Conservation (phyloP, 345 rosid genomes). For the Brassica carinata region DNA sequence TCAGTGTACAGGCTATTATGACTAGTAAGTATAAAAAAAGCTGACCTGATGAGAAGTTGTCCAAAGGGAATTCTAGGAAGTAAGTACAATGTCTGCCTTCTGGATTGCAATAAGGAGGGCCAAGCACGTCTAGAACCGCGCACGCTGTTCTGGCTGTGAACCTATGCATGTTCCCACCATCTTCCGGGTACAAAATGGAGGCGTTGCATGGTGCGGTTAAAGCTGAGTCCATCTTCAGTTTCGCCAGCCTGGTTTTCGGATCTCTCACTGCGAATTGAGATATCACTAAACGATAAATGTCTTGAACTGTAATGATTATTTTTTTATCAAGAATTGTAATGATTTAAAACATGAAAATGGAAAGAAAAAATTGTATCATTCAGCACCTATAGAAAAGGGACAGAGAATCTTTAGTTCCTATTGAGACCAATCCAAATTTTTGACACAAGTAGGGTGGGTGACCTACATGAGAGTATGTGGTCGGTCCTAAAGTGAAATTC, state of each 20-base stretch:
- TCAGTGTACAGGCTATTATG: neutral
- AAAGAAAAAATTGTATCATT: neutral
- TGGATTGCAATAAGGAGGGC: conserved; percentile 77
- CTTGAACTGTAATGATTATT: neutral
- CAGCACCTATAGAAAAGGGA: neutral
- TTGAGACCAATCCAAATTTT: neutral
- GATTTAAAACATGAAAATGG: neutral
- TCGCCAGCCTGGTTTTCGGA: conserved; percentile 61
- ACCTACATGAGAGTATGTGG: neutral
- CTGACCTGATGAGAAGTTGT: conserved; percentile 38
- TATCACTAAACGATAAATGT: neutral
- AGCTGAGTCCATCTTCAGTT: conserved; percentile 67
- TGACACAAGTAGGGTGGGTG: neutral
- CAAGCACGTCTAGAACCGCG: conserved; percentile 87
- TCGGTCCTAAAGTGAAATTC: conserved; percentile 1
- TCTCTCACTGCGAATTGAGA: conserved; percentile 43
- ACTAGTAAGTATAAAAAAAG: neutral
- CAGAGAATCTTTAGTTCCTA: neutral
- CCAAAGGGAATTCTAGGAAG: conserved; percentile 61
- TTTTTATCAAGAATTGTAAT: no score
- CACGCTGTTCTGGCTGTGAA: conserved; percentile 86
- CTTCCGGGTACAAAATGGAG: conserved; percentile 82
- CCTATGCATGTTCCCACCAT: conserved; percentile 97
- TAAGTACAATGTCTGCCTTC: conserved; percentile 86
- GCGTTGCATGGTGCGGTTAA: conserved; percentile 75